Evolutionary conservation across 75 land plant species (phyloP).

Genomic region (Pinus albicaulis): DNA sequence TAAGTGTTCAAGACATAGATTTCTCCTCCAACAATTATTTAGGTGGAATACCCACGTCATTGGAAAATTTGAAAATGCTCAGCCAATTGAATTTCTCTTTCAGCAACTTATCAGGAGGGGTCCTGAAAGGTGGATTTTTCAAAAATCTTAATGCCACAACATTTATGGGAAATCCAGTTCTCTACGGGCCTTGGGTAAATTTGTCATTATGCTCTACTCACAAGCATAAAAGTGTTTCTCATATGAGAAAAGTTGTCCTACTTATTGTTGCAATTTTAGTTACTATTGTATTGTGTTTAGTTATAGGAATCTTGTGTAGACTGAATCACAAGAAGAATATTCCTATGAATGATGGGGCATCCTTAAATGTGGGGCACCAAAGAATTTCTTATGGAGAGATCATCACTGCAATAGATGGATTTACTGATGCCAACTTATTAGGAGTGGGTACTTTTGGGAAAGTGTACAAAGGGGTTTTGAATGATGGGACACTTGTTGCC

Average conservation of each 20-base stretch:
- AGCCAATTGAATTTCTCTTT: conserved; percentile 27
- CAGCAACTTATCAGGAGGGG: conserved; percentile 24
- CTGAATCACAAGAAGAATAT: neutral
- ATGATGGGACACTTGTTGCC: conserved; percentile 19
- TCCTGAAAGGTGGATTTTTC: conserved; percentile 13
- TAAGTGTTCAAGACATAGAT: conserved; percentile 4
- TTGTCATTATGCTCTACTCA: conserved; percentile 7
- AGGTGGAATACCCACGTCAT: conserved; percentile 16
- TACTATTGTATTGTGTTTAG: neutral
- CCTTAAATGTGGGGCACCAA: neutral
- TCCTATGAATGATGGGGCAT: neutral
- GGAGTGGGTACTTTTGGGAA: conserved; percentile 26
- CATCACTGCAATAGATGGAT: conserved; percentile 14
- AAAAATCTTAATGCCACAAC: conserved; percentile 12
- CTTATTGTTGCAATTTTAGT: no score
- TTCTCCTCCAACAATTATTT: conserved; percentile 11
- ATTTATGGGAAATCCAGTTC: conserved; percentile 16
- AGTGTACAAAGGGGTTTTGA: conserved; percentile 22
- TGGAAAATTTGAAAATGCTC: conserved; percentile 7
- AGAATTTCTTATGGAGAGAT: conserved; percentile 14
- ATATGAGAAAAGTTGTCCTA: neutral
- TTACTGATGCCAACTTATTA: conserved; percentile 8
- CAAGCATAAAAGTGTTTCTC: neutral
- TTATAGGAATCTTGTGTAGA: neutral
- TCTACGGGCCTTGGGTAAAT: conserved; percentile 20